phyloP scores from a whole-genome alignment of 2,329 filamentous ascomycete genomes.

The Periconia macrospinosa region DNA sequence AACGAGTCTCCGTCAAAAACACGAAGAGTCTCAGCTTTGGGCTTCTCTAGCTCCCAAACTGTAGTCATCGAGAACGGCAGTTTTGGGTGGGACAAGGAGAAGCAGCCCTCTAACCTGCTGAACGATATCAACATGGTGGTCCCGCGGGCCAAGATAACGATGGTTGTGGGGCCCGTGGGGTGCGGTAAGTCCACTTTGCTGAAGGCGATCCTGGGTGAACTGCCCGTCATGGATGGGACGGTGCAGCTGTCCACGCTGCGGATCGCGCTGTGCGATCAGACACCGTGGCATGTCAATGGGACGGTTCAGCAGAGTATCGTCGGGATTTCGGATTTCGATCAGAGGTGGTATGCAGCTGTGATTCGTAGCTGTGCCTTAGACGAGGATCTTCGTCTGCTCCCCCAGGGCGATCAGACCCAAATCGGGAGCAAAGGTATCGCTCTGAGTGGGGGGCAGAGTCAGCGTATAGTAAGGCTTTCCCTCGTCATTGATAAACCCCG shows the following conservation, averaged over 20 bases:
- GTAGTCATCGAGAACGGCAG: conserved; percentile 48
- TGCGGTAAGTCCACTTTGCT: conserved; percentile 57
- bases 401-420: conserved; percentile 45
- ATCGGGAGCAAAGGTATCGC: conserved; percentile 56
- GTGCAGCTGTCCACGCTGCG: conserved; percentile 33
- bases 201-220: conserved; percentile 36
- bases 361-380: conserved; percentile 38
- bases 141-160: conserved; percentile 48
- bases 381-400: conserved; percentile 36
- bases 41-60: conserved; percentile 24
- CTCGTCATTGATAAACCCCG: conserved; percentile 17
- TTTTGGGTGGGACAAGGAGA: conserved; percentile 52
- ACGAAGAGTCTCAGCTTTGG: conserved; percentile 14
- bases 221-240: conserved; percentile 35
- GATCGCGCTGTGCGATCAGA: conserved; percentile 43
- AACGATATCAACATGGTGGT: conserved; percentile 47
- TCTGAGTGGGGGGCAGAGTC: conserved; percentile 57
- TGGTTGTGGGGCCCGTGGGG: conserved; percentile 55
- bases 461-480: conserved; percentile 47
- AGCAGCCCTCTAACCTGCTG: conserved; percentile 41
- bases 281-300: conserved; percentile 41
- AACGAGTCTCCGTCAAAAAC: conserved; percentile 18
- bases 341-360: conserved; percentile 41
- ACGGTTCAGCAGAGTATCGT: conserved; percentile 44
- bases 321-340: conserved; percentile 38